Evolutionary conservation across 2,329 filamentous ascomycete species (phyloP), one percentile per base, ranked within the genome.

Genomic region (Cercospora sp.): DNA sequence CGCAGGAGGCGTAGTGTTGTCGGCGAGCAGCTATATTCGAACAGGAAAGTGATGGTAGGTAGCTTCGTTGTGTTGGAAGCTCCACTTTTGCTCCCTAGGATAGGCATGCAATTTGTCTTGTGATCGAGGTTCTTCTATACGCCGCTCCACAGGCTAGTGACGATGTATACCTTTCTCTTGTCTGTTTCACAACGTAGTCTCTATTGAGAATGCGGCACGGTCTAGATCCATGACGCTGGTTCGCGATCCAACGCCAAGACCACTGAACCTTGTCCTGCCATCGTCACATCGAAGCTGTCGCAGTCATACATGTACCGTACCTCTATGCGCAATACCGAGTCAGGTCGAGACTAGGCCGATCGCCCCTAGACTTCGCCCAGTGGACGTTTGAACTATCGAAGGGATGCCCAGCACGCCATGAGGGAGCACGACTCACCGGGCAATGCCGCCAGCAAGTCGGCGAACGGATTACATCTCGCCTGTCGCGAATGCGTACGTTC

Each of bases 401-500:
- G 45, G 45, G 10, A 51, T 24, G 45, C 45, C 10, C 45, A 51
- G 16, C 53, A 34, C 53, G 53, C 26, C 53, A 58, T 34, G 26
- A 58, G 26, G 6, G 26, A 30, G 53, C n/a, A 34, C 53, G 53
- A 30, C 7, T 30, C 30, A 26, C 26, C 26, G 16, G 26, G 53
- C 26, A 30, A 58, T n/a, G 53, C 26, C 30, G 53, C 13, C 53
- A 58, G 53, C 26, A 51, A 58, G 53, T 58, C 53, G 53, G 53
- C 53, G 2, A 58, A 58, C 7, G 30, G 53, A n/a, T 18, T 58
- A 34, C 53, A 58, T 26, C 53, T 58, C 53, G 53, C 53, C 16
- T 58, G 53, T 32, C 53, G 53, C 30, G 53, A 58, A 58, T 58
- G 53, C 13, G 53, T 58, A 34, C 53, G 53, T 58, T 34, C 7